Evolutionary conservation across 192 early-diverging fungal species (phyloP), one percentile per base, ranked within the genome.

Genomic region (Coemansia umbellata): DNA sequence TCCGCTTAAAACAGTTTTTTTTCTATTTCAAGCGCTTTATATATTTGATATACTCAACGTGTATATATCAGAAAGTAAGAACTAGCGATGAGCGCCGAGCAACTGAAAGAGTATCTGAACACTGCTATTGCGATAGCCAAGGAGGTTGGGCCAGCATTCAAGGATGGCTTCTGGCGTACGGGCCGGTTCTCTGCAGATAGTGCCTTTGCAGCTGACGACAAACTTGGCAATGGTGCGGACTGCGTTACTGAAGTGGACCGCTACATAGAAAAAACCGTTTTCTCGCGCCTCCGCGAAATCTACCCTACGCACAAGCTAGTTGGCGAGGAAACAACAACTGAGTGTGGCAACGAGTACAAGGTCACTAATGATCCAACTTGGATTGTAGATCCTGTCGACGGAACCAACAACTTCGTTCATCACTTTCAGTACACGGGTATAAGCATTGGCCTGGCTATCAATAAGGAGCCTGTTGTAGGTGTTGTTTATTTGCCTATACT

Each of bases 401-500:
- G 89, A 19, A 88, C 86, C 13, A 85, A 85, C 63, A 86, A 90
- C 74, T 91, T 92, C 70, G 80, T 74, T 19, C 74, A 63, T 47
- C 78, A 80, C 8, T 90, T 92, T 52, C 95, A 91, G 1, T 94
- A 84, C 67, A 86, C 89, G 4, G 83, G 84, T 44, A 82, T 95
- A 37, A 91, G 86, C n/a, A 92, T 98, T 44, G 93, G 81, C 3
- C 62, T 98, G 50, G 78, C 87, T 1, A 69, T 91, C 41, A 78
- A 85, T 55, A 80, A 84, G 48, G 63, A 79, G 28, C 86, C 89
- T 0, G 83, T 91, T 17, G 84, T 97, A 8, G 95, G 95, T 11
- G 93, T 93, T 10, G 83, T 98, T 6, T 94, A 86, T 60, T 88
- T 93, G 64, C 95, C 95, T 11, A 79, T 98, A 13, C 67, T 95